phyloP scores from a whole-genome alignment of 179 eudicot genomes.

The Gypsophila paniculata region DNA sequence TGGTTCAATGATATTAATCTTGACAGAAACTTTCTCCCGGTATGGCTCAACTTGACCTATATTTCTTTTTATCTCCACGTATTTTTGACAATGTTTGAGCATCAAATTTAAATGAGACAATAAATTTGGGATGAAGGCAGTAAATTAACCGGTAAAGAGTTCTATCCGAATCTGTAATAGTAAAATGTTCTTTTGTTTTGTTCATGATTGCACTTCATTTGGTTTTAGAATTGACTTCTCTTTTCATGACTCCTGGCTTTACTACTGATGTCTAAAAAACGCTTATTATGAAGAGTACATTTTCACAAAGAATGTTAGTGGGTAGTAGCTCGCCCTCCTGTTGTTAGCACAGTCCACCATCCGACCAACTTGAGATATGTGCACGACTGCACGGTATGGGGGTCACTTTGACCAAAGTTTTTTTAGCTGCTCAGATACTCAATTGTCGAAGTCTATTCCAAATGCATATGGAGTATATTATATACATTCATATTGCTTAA shows the following conservation, averaged over 20 bases:
- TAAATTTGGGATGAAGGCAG: too few relatives aligned
- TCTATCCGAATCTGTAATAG: too few relatives aligned
- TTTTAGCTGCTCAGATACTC: neutral
- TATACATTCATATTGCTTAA: neutral
- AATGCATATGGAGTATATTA: too few relatives aligned
- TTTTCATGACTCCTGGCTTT: neutral
- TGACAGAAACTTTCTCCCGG: too few relatives aligned
- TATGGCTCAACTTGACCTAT: too few relatives aligned
- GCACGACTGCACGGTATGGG: neutral
- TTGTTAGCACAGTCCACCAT: neutral
- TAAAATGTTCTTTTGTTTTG: too few relatives aligned
- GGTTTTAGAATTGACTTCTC: neutral
- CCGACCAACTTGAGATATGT: neutral
- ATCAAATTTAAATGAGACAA: too few relatives aligned
- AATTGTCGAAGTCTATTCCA: neutral
- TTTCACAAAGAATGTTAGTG: neutral
- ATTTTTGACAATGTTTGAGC: too few relatives aligned
- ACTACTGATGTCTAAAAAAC: neutral
- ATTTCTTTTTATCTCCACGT: too few relatives aligned
- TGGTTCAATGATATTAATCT: too few relatives aligned
- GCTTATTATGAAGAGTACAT: neutral
- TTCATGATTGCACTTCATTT: slow-evolving; percentile 3
- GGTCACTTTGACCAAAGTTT: neutral
- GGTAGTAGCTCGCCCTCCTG: neutral
- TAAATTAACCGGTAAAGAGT: too few relatives aligned